Percentiles rank a stretch among this genome's conserved stretches.
phyloP scores from a whole-genome alignment of 495 filamentous ascomycete genomes.

The Lasiosphaeria hispida region DNA sequence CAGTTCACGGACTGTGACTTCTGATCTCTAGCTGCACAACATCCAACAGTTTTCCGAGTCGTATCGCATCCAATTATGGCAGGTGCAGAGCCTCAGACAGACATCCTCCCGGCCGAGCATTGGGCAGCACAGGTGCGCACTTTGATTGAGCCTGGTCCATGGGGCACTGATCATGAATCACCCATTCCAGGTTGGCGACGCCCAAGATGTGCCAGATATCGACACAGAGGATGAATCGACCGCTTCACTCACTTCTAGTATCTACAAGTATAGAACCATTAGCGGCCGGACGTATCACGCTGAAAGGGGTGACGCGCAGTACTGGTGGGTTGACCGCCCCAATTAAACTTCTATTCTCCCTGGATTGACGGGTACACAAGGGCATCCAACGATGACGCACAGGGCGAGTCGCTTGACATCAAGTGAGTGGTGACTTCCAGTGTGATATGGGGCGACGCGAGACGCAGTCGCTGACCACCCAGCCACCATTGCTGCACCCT shows the following conservation, averaged over 20 bases:
- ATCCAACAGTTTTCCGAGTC: no score
- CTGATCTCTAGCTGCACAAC: no score
- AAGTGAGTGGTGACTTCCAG: conserved; percentile 20
- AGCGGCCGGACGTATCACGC: conserved; percentile 41
- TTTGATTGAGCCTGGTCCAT: no score
- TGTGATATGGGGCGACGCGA: not conserved
- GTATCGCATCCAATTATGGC: no score
- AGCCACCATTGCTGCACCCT: conserved; percentile 39
- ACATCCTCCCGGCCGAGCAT: no score
- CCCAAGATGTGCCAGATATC: no score
- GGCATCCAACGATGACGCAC: conserved; percentile 40
- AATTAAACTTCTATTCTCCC: not conserved
- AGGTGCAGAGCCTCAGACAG: no score
- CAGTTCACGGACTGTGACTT: no score
- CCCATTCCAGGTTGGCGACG: no score
- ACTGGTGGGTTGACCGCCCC: conserved; percentile 23
- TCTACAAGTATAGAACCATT: conserved; percentile 42
- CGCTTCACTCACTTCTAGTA: conserved; percentile 43
- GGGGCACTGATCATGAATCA: no score
- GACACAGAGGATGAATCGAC: conserved; percentile 24
- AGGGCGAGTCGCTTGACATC: conserved; percentile 41
- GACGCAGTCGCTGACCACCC: not conserved
- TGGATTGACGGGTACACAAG: conserved; percentile 8
- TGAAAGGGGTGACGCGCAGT: conserved; percentile 25
- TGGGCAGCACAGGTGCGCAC: no score